Percentiles rank a stretch among this genome's conserved stretches.
phyloP scores from a whole-genome alignment of 1,284 basidiomycete genomes.

The Trichosporon asahii region DNA sequence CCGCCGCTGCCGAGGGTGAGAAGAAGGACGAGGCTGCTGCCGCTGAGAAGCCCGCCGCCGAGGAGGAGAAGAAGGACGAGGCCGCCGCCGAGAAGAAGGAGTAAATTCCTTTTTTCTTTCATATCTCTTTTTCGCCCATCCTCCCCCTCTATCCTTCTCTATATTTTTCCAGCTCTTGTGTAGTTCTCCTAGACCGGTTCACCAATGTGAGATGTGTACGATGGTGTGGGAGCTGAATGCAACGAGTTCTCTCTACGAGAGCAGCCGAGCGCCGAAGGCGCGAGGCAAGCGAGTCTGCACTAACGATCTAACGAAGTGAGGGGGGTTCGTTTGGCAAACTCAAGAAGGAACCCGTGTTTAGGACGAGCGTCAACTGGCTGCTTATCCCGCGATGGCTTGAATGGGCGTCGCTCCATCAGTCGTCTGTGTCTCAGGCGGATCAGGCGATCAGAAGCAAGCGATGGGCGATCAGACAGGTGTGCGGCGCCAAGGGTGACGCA shows the following conservation, averaged over 20 bases:
- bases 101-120: neutral
- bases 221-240: slow-evolving; percentile 10
- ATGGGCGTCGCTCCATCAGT: too few species aligned
- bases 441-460: too few species aligned
- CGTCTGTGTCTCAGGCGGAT: too few species aligned
- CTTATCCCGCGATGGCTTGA: too few species aligned
- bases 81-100: slow-evolving; percentile 14
- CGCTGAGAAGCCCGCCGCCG: slow-evolving; percentile 18
- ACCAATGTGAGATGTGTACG: slow-evolving; percentile 3
- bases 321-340: too few species aligned
- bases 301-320: too few species aligned
- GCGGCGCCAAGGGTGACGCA: too few species aligned
- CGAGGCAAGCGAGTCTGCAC: neutral
- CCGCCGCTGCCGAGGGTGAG: slow-evolving; percentile 15
- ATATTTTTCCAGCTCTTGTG: neutral
- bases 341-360: too few species aligned
- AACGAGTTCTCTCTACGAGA: slow-evolving; percentile 9
- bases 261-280: neutral
- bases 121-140: neutral
- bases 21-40: slow-evolving; percentile 26
- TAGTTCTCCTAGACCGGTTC: slow-evolving; percentile 5
- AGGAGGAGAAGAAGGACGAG: slow-evolving; percentile 13
- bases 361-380: too few species aligned
- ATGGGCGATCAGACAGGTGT: too few species aligned
- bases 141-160: neutral